Conservation (phyloP, 208 protist species). For the Phytomonas serpens region DNA sequence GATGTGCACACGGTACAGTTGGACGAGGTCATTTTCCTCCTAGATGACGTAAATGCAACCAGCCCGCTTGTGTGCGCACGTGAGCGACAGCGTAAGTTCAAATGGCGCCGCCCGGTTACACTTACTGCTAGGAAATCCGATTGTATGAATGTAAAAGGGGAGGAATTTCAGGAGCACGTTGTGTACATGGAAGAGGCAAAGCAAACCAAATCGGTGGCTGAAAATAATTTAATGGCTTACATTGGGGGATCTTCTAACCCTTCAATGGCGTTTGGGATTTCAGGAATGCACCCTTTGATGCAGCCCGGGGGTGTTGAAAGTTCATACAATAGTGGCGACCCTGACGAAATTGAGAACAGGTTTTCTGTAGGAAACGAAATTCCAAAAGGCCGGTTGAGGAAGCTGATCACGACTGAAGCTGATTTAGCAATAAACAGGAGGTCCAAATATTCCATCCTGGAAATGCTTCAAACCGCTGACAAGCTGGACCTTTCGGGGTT, state of each 20-base stretch:
- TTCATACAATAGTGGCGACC: neutral
- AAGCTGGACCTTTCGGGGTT: slow-evolving; percentile 79
- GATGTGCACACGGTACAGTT: slow-evolving; percentile 37
- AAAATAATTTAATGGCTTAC: neutral
- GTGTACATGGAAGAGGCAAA: slow-evolving; percentile 12
- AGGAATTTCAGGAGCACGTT: slow-evolving; percentile 15
- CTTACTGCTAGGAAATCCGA: slow-evolving; percentile 17
- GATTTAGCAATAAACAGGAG: slow-evolving; percentile 1
- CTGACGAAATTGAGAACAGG: neutral
- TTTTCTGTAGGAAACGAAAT: neutral
- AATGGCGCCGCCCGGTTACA: slow-evolving; percentile 15
- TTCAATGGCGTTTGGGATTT: neutral
- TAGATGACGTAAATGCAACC: slow-evolving; percentile 76
- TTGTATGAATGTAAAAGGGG: slow-evolving; percentile 8
- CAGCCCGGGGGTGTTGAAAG: neutral
- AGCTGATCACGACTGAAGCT: neutral
- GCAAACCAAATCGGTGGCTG: neutral
- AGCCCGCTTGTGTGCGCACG: slow-evolving; percentile 64
- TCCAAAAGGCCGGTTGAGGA: neutral
- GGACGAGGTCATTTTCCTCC: slow-evolving; percentile 80
- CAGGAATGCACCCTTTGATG: slow-evolving; percentile 7
- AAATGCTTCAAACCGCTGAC: slow-evolving; percentile 39
- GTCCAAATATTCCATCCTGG: slow-evolving; percentile 23
- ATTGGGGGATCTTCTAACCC: neutral
- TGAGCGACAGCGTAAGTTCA: slow-evolving; percentile 24